Base-by-base conservation (phyloP, 345 rosid species). In the Raphanus raphanistrum region DNA sequence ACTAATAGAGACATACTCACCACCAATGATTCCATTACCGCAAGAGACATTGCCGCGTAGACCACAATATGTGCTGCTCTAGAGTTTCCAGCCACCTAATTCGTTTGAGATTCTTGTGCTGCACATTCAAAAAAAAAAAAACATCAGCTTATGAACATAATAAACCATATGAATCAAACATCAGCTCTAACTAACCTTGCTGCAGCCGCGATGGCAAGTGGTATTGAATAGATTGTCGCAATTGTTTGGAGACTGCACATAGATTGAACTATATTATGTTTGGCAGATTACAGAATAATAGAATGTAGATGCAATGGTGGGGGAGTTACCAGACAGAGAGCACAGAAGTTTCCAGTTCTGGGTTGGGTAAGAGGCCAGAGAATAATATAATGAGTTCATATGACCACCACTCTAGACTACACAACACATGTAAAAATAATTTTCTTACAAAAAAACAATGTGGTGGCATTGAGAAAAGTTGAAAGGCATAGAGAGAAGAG, bases 351-450 rank as follows among this genome's bases (percentile, higher is more conserved):
- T 90, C 97, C 16, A 92, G 93, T 85, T 88, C 69, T 3, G 96
- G 94, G 70, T 90, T 90, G 45, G 93, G 91, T 43, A 92, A 71
- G 48, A 94, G 81, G 13, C 98, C 98, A 17, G 97, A 94, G 41
- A 92, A 81, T 83, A 94, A 74, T 71, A 85, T 73, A 16, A 94
- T 82, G 59, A 90, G 76, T 83, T 94, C 98, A 82, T 82, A 94
- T 66, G 98, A 94, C 97, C 98, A 94, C 97, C 97, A 92, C 74
- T 90, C 95, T 21, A 94, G 88, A 86, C 97, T 92, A 84, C 85
- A 50, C 43, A 71, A 58, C 33, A 0, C 35, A 70, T 0, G 6
- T 12, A 2, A 50, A 64, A 70, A 21, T 62, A 35, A 15, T 12
- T 26, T 0, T 5, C 58, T 2, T 2, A 6, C 27, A 1, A 6